Base-by-base conservation (phyloP, 1,139 yeast genomes). In the Candida pseudocylindracea region DNA sequence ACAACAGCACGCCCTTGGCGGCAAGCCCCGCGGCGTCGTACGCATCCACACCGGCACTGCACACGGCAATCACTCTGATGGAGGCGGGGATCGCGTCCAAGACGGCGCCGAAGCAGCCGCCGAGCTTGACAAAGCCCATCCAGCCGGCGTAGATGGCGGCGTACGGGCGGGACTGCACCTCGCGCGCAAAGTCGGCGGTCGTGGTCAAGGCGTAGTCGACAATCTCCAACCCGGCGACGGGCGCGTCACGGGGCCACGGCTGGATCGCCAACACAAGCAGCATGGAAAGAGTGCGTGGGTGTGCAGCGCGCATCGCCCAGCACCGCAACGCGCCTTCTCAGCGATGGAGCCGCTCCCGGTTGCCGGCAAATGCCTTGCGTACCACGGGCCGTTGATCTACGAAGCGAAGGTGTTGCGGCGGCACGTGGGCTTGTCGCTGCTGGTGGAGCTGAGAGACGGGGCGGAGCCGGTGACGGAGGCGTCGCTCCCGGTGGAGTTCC, bases 351-450 rank as follows among this genome's bases (percentile, higher is more conserved):
- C 20, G 20, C 20, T 4, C 6, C 20, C 20, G 20, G 20, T 15
- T 15, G 64, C 62, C 33, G 54, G 60, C 12, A 55, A 55, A 36
- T 80, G 85, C 39, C 57, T 81, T 43, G 94, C 93, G 10, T 85
- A 67, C 49, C 95, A 85, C 48, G 95, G 95, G 0, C 93, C 94
- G 3, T 52, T 85, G 41, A 63, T 85, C 10, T 85, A 85, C 47
- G 93, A 83, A 51, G 93, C 95, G 39, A 80, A 78, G 47, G 67
- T 85, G 12, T 46, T 78, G 33, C 69, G 69, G 44, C 53, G 63
- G 1, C 80, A 73, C 48, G 68, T 69, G 36, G 70, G 75, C 2
- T 60, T 60, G 25, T 54, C 51, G 35, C 38, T 55, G 6, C 54
- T 53, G 36, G 58, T 67, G 3, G 53, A 55, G 25, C 49, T 53